Evolutionary conservation across 2,329 filamentous ascomycete genomes (phyloP).

Genomic region (Sclerotinia glacialis): DNA sequence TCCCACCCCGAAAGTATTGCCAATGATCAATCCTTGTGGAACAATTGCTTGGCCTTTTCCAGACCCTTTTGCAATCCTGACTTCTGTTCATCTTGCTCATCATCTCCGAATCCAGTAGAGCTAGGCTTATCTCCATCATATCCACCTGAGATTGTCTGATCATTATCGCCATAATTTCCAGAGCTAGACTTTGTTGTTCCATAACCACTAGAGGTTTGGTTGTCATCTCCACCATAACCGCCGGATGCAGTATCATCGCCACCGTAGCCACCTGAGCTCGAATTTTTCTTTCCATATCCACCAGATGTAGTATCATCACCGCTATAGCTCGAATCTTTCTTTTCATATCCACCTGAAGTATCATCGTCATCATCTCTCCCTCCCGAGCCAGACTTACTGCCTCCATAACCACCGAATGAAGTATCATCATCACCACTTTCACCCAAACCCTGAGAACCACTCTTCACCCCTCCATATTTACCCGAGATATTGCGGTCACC

Average conservation of each 20-base stretch:
- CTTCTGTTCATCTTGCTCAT: background rate
- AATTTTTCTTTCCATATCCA: background rate
- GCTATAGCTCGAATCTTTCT: background rate
- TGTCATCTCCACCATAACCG: background rate
- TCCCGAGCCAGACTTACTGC: background rate
- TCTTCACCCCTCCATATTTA: background rate
- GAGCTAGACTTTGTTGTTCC: background rate
- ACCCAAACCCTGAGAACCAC: background rate
- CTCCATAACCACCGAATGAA: background rate
- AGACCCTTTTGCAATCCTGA: constrained; percentile 17
- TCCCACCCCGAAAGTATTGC: background rate
- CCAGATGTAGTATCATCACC: background rate
- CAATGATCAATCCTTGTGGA: background rate
- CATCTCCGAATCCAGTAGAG: background rate
- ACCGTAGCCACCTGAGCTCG: background rate
- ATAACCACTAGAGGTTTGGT: background rate
- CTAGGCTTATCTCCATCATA: constrained; percentile 10
- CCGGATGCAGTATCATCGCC: background rate
- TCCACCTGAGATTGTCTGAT: background rate
- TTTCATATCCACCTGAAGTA: background rate
- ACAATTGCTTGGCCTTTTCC: constrained; percentile 7
- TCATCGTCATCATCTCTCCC: background rate
- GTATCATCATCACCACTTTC: background rate
- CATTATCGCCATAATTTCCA: background rate
- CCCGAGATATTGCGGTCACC: background rate